Evolutionary conservation across 2,329 filamentous ascomycete species (phyloP), one percentile per base, ranked within the genome.

Genomic region (Bipolaris victoriae): DNA sequence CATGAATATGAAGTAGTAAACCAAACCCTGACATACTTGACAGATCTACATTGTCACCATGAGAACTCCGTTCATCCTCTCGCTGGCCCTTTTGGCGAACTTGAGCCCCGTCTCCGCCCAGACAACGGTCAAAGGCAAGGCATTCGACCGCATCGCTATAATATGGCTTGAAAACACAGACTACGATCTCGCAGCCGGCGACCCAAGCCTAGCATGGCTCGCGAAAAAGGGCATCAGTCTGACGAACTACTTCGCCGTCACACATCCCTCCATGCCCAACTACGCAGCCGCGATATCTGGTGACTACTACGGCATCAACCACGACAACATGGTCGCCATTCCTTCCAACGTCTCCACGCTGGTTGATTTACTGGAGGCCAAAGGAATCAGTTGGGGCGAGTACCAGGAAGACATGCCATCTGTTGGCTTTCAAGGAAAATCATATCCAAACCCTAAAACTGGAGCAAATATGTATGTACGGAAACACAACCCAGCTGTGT

Each of bases 371-470:
- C 69, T 81, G 5, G 79, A 80, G 54, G 74, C 73, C 52, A 75
- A 74, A 58, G 73, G 74, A 64, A 65, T 75, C 66, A 79, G 74
- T 46, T 81, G 79, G 88, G 80, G 71, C 49, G 80, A 88, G 62
- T 95, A 94, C 78, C 85, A 92, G 74, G 90, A 95, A 72, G 88
- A 91, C 68, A 83, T 89, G 82, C 91, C 91, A 2, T 92, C 87
- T 72, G 55, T 85, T 2, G 91, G 91, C 11, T 94, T 86, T 76
- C 83, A 90, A 73, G 90, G 90, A 1, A 65, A 73, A 64, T 44
- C 67, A 3, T 79, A 77, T 0, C 91, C 80, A 72, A 81, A 85
- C 54, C 91, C 92, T 76, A 60, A 85, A 64, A 90, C 83, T 2
- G 83, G 84, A 29, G 82, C 83, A 47, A 90, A 92, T 68, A 86